Evolutionary conservation across 768 basidiomycete species (phyloP).

Genomic region (Russula foetens): DNA sequence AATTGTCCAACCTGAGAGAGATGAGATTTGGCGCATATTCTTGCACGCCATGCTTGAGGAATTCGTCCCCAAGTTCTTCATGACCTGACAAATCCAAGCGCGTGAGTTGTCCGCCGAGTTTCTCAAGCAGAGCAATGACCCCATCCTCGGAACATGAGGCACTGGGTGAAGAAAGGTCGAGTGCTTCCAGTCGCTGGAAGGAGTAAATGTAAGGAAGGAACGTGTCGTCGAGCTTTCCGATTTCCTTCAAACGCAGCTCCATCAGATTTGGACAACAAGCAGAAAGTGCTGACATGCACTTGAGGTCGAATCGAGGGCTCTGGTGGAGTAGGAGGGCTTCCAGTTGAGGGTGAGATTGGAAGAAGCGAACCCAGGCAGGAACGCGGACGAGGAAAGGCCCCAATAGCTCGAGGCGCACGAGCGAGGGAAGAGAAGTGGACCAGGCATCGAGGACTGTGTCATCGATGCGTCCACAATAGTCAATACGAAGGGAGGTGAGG

Average conservation of each 20-base stretch:
- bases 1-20: conserved; percentile 45
- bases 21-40: conserved; percentile 40
- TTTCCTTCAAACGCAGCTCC: conserved; percentile 72
- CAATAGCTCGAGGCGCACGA: conserved; percentile 69
- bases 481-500: conserved; percentile 68
- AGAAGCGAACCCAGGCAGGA: conserved; percentile 67
- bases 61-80: conserved; percentile 46
- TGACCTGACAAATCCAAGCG: conserved; percentile 71
- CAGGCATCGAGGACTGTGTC: conserved; percentile 52
- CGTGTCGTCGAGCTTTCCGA: conserved; percentile 60
- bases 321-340: conserved; percentile 74
- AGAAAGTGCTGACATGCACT: conserved; percentile 54
- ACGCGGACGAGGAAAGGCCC: conserved; percentile 81
- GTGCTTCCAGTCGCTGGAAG: conserved; percentile 39
- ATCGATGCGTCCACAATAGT: conserved; percentile 80
- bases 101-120: conserved; percentile 46
- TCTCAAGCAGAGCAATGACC: conserved; percentile 45
- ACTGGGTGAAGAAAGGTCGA: conserved; percentile 65
- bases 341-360: conserved; percentile 54
- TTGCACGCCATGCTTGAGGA: conserved; percentile 54
- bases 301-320: conserved; percentile 76
- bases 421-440: conserved; percentile 51
- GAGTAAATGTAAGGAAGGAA: conserved; percentile 49
- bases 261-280: conserved; percentile 44
- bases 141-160: conserved; percentile 48